Conservation (phyloP, 768 basidiomycete genomes). For the Glaciozyma martinii region DNA sequence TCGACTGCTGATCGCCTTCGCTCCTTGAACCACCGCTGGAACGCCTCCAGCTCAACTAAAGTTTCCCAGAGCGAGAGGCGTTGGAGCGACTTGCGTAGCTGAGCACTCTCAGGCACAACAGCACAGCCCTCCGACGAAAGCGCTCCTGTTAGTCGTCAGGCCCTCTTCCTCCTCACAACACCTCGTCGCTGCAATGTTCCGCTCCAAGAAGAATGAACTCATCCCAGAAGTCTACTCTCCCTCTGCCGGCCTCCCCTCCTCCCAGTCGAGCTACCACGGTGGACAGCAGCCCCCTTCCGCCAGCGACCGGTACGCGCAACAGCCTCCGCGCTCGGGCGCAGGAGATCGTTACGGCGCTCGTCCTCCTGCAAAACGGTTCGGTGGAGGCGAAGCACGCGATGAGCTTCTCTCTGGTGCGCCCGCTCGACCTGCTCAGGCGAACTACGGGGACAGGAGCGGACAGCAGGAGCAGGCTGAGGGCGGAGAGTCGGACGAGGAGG, state of each 20-base stretch:
- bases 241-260: neutral
- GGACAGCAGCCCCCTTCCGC: neutral
- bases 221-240: neutral
- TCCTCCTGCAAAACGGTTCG: neutral
- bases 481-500: constrained; percentile 32
- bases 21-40: too few relatives aligned
- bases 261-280: neutral
- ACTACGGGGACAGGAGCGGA: too few relatives aligned
- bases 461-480: neutral
- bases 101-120: too few relatives aligned
- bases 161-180: neutral
- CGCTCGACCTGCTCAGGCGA: too few relatives aligned
- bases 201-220: neutral
- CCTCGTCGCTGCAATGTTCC: neutral
- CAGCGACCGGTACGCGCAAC: neutral
- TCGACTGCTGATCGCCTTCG: too few relatives aligned
- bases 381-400: neutral
- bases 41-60: too few relatives aligned
- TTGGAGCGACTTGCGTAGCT: too few relatives aligned
- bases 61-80: too few relatives aligned
- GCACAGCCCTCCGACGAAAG: too few relatives aligned
- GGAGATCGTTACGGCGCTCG: neutral
- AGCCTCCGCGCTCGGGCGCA: neutral
- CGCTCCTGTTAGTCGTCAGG: too few relatives aligned
- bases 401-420: neutral